These are phyloP conservation scores for Deinandra increscens DNA, from an alignment of 129 eudicot species.

Conservation along the genomic window DNA sequence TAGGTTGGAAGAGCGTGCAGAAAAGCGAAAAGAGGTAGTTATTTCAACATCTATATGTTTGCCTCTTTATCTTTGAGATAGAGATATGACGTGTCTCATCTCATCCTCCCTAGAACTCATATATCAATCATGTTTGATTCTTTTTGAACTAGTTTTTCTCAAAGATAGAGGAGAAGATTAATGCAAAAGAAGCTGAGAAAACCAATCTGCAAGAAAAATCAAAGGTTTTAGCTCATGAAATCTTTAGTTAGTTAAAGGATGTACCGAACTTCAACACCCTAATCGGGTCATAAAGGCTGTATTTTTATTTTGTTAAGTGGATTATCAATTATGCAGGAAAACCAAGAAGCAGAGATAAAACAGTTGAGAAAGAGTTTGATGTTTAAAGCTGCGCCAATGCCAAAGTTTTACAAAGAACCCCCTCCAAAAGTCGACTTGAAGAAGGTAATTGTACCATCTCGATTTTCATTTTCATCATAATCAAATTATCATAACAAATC, in stretches of 20 bases:
- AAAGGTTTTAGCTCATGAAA: conserved; percentile 49
- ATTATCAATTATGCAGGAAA: conserved; percentile 70
- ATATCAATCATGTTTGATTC: neutral
- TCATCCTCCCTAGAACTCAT: neutral
- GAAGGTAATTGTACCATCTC: conserved; percentile 23
- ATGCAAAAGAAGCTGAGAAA: conserved; percentile 41
- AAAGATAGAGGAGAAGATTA: conserved; percentile 52
- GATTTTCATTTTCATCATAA: neutral
- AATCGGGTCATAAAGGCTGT: conserved; percentile 7
- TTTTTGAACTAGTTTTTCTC: conserved; percentile 63
- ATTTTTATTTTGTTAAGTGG: conserved; percentile 2
- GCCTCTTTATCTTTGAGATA: too few relatives aligned
- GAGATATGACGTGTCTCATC: too few relatives aligned
- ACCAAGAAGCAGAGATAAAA: conserved; percentile 86
- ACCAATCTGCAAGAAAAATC: conserved; percentile 57
- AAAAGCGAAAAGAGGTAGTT: conserved; percentile 79
- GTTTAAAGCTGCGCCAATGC: conserved; percentile 49
- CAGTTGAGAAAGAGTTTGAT: conserved; percentile 63
- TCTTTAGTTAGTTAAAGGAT: conserved; percentile 9
- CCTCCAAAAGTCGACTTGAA: conserved; percentile 41
- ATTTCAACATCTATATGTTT: neutral
- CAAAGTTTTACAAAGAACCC: conserved; percentile 43
- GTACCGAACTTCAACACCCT: neutral
- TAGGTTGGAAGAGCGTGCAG: conserved; percentile 91
- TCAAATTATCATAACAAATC: neutral